Base-by-base conservation (phyloP, 805 yeast genomes). In the Myxozyma lipomycoides region DNA sequence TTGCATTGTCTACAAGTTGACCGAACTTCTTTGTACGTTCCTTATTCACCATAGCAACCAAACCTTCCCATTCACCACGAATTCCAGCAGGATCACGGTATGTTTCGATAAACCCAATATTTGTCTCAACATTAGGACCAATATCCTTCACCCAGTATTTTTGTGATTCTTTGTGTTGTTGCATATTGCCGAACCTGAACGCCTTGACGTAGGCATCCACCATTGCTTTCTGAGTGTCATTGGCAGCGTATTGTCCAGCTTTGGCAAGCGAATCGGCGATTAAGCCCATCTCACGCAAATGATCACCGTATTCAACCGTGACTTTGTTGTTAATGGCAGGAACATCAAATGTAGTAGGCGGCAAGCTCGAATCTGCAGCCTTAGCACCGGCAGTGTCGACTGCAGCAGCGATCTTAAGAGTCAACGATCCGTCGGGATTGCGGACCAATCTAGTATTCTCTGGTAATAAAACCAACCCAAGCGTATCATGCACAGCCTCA, bases 41-140 rank as follows among this genome's bases (percentile, higher is more conserved):
- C 64, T 84, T 83, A 69, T 88, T 87, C 49, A 88, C 95, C 79
- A 87, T 84, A 19, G 95, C 91, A 30, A 88, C 93, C 43, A 88
- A 71, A 25, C 95, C 87, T 70, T 88, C 96, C 91, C 93, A 88
- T 68, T 88, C 96, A 52, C 96, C 96, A 63, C 89, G 78, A 42
- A 87, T 86, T 42, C 95, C 95, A 28, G 90, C 78, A 15, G 95
- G 95, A 65, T 87, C 96, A 68, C 96, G 77, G 70, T 88, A 88
- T 25, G 96, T 88, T 71, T 88, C 96, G 61, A 88, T 88, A 66
- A 88, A 88, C 0, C 96, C 96, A 61, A 88, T 79, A 65, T 88
- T 87, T 40, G 91, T 81, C 69, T 82, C 88, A 35, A 83, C 82
- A 12, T 72, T 72, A 10, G 96, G 96, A 1, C 86, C 83, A 46